Conservation (phyloP, 1,284 basidiomycete species). For the Leccinum pallidistipes region DNA sequence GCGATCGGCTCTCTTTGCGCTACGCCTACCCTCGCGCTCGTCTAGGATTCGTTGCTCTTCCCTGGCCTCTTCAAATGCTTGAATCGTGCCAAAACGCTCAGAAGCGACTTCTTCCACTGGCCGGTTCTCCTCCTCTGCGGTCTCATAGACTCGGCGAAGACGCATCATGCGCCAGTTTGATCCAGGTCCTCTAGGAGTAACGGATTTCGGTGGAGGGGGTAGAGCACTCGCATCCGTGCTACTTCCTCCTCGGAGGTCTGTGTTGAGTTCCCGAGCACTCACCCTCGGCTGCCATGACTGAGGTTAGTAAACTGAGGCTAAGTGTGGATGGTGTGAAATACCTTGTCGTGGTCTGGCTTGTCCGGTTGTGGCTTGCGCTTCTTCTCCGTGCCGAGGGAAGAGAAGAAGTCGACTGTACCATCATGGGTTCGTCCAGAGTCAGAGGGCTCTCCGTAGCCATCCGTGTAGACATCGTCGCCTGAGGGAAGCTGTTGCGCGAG, state of each 20-base stretch:
- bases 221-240: constrained; percentile 56
- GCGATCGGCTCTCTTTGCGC: constrained; percentile 36
- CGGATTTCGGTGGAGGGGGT: constrained; percentile 46
- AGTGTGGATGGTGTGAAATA: constrained; percentile 29
- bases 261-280: constrained; percentile 81
- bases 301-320: background rate
- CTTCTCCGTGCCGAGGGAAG: constrained; percentile 68
- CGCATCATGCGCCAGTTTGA: constrained; percentile 99
- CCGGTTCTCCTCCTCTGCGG: constrained; percentile 81
- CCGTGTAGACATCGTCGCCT: constrained; percentile 57
- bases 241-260: constrained; percentile 60
- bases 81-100: constrained; percentile 84
- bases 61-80: constrained; percentile 86
- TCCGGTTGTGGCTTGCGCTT: constrained; percentile 66
- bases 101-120: constrained; percentile 81
- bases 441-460: constrained; percentile 68
- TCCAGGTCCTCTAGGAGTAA: constrained; percentile 84
- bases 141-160: constrained; percentile 85
- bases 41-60: constrained; percentile 86
- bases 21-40: constrained; percentile 64
- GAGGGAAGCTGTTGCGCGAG: constrained; percentile 29
- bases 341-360: constrained; percentile 72
- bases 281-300: constrained; percentile 49
- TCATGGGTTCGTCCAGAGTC: constrained; percentile 46
- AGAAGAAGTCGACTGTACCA: constrained; percentile 78